Percentiles rank a stretch among this genome's conserved stretches.
Evolutionary conservation across 176 grass and related monocot species (phyloP).

Genomic region (Oryza meridionalis): DNA sequence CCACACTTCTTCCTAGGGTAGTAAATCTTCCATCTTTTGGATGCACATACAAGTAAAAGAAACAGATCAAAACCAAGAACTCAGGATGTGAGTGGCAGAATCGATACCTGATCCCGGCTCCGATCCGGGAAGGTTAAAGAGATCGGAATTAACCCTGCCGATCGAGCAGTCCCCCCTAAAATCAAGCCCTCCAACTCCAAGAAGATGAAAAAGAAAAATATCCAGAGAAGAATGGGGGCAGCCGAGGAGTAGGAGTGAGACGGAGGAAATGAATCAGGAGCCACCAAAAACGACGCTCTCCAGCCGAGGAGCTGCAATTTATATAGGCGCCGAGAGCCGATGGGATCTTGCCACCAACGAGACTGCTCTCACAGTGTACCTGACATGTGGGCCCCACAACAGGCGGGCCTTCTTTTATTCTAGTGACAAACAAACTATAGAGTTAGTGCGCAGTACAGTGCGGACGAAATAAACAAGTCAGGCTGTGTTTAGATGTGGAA

Average conservation of each 20-base stretch:
- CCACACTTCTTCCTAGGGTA: background rate
- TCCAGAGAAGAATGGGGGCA: no score
- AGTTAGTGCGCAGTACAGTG: background rate
- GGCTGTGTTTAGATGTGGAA: no score
- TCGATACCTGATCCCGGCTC: conserved; percentile 28
- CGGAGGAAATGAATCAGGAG: background rate
- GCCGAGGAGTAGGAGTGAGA: background rate
- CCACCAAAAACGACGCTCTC: background rate
- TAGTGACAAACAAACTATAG: no score
- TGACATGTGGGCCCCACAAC: background rate
- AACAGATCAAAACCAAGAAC: background rate
- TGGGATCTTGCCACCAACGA: background rate
- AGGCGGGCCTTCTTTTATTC: background rate
- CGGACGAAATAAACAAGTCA: background rate
- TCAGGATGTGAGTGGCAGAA: background rate
- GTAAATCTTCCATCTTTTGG: background rate
- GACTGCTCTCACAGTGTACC: background rate
- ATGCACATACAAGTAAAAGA: background rate
- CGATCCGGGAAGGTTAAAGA: background rate
- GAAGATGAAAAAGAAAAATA: background rate
- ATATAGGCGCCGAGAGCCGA: background rate
- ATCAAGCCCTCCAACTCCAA: background rate
- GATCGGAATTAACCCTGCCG: background rate
- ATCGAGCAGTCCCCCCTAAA: background rate
- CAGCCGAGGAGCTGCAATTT: background rate